These are phyloP conservation scores for Cyclotella sp. DNA, from an alignment of 108 stramenopile genomes.

Conservation along the genomic window DNA sequence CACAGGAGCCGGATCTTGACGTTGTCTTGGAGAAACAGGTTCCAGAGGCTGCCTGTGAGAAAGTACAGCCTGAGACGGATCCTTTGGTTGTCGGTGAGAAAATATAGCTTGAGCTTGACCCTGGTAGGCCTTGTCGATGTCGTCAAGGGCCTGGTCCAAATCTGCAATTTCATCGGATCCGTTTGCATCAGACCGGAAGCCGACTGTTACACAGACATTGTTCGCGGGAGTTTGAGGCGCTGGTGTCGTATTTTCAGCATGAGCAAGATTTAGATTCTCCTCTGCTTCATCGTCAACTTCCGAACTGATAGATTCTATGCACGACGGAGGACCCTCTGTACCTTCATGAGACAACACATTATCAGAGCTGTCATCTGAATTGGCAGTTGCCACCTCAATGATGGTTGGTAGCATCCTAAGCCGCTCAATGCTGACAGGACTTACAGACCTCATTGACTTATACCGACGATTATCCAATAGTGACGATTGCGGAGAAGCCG, in stretches of 20 bases:
- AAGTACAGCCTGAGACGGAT: not conserved
- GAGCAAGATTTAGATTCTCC: not conserved
- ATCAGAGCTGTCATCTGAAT: not conserved
- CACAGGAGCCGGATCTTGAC: too few species aligned
- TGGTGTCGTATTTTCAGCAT: not conserved
- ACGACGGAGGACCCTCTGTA: not conserved
- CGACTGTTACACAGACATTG: not conserved
- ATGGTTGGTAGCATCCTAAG: constrained; percentile 9
- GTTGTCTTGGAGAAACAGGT: not conserved
- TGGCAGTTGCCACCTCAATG: not conserved
- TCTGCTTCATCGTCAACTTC: not conserved
- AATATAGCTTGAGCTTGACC: not conserved
- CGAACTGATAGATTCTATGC: not conserved
- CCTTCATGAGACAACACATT: constrained; percentile 12
- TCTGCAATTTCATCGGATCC: not conserved
- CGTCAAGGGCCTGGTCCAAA: constrained; percentile 2
- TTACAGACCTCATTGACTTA: not conserved
- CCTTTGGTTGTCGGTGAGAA: not conserved
- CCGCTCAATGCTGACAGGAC: constrained; percentile 1
- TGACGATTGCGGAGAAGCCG: not conserved
- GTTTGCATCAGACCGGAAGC: not conserved
- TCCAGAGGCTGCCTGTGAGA: not conserved
- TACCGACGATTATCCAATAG: not conserved
- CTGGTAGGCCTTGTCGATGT: not conserved
- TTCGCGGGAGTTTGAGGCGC: not conserved